Percentiles rank a stretch among this genome's conserved stretches.
Conservation (phyloP, 2,329 filamentous ascomycete species). For the Graphium sp. region DNA sequence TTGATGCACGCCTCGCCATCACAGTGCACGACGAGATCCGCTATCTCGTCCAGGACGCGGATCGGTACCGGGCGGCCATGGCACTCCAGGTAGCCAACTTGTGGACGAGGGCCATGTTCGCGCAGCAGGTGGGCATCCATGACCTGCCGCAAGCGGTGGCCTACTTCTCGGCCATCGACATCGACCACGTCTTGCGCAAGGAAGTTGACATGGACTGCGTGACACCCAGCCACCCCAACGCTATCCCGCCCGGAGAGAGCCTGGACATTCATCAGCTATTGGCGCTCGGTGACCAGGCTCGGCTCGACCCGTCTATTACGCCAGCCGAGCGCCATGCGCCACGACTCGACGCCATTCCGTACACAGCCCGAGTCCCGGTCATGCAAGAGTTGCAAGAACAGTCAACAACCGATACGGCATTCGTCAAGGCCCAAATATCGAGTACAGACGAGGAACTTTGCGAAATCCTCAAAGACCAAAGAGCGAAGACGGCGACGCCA, state of each 20-base stretch:
- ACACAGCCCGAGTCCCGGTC: constrained; percentile 57
- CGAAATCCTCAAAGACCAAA: constrained; percentile 49
- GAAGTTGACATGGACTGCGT: constrained; percentile 97
- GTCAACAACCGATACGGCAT: constrained; percentile 31
- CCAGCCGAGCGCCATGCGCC: constrained; percentile 37
- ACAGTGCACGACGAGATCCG: constrained; percentile 97
- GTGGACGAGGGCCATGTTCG: constrained; percentile 96
- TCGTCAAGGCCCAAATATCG: constrained; percentile 74
- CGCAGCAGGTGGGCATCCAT: constrained; percentile 88
- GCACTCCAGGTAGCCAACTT: constrained; percentile 86
- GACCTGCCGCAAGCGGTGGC: constrained; percentile 89
- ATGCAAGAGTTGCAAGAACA: constrained; percentile 53
- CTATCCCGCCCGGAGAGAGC: constrained; percentile 73
- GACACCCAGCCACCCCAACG: constrained; percentile 66
- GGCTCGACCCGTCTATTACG: constrained; percentile 46
- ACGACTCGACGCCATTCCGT: constrained; percentile 42
- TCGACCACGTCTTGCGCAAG: constrained; percentile 90
- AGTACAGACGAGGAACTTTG: constrained; percentile 56
- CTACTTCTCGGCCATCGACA: constrained; percentile 89
- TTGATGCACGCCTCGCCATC: constrained; percentile 72
- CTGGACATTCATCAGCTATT: constrained; percentile 71
- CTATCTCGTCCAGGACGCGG: constrained; percentile 71
- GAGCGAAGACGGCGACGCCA: constrained; percentile 9
- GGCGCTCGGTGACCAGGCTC: constrained; percentile 50
- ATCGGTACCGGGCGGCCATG: constrained; percentile 81